Evolutionary conservation across 1,284 basidiomycete genomes (phyloP).

Genomic region (Marasmius sp.): DNA sequence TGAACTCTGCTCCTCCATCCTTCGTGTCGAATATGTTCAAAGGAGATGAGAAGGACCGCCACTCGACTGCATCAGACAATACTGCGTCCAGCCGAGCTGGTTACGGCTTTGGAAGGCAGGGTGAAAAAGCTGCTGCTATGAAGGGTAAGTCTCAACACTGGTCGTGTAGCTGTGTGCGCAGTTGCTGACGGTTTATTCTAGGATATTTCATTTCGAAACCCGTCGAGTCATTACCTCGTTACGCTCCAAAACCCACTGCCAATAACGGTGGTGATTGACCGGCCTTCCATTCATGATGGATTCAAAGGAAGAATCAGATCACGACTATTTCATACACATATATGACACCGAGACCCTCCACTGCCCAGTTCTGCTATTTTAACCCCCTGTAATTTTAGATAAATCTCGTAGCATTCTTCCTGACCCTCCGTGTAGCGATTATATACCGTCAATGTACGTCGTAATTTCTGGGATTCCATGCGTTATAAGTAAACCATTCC

Average conservation of each 20-base stretch:
- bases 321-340: too few relatives aligned
- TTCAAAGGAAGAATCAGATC: too few relatives aligned
- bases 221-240: slow-evolving; percentile 54
- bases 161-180: background rate
- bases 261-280: background rate
- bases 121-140: slow-evolving; percentile 72
- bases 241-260: slow-evolving; percentile 29
- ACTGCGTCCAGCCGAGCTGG: slow-evolving; percentile 38
- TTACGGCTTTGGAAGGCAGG: slow-evolving; percentile 69
- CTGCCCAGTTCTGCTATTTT: too few relatives aligned
- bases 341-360: too few relatives aligned
- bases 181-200: slow-evolving; percentile 11
- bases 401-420: background rate
- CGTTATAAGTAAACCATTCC: too few relatives aligned
- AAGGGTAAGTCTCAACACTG: slow-evolving; percentile 37
- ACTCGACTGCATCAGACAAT: slow-evolving; percentile 18
- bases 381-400: background rate
- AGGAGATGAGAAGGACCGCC: slow-evolving; percentile 33
- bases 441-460: background rate
- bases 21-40: slow-evolving; percentile 35
- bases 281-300: background rate
- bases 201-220: slow-evolving; percentile 56
- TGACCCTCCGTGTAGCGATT: background rate
- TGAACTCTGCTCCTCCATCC: slow-evolving; percentile 30
- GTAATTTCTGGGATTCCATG: background rate